Base-by-base conservation (phyloP, 441 rosid genomes). In the Syzygium syzygioides region DNA sequence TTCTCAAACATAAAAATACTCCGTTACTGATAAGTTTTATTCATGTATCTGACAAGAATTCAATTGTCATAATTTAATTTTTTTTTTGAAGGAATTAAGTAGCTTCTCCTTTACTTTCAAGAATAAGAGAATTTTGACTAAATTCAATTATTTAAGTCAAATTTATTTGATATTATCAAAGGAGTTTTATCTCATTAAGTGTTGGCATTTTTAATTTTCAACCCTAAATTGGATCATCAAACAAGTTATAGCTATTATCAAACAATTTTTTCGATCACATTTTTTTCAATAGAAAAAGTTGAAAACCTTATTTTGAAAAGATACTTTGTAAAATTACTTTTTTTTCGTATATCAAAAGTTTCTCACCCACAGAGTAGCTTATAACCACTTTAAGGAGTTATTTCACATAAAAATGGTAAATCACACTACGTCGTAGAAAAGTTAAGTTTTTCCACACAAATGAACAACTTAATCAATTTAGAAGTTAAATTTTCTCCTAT, bases 291-390 rank as follows among this genome's bases (percentile, higher is more conserved):
- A 0, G 0, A 30, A 14, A 30, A 64, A 1, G 2, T 64, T 30
- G 12, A 0, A 64, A 30, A 32, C 1, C 41, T 64, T 64, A 62
- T 62, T 15, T 11, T 62, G 7, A 17, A 14, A 64, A 17, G 13
- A 0, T 30, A 64, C 12, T 10, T 30, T 66, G 12, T 19, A 20
- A 66, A 66, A 30, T 66, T 4, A 66, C 23, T n/a, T 66, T 15
- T 7, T 66, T 66, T 66, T 17, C 6, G 0, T 66, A 5, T 0
- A n/a, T n/a, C 32, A 64, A 62, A n/a, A 30, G 18, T 3, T 7
- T 30, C 12, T 64, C 1, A 30, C 4, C 0, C 6, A 64, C 11
- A 1, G 3, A 64, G 0, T 0, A 0, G n/a, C n/a, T n/a, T n/a
- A n/a, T n/a, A n/a, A 34, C 2, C 48, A 68, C 0, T 34, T 0